Evolutionary conservation across 768 basidiomycete genomes (phyloP).

Genomic region (Trametes elegans): DNA sequence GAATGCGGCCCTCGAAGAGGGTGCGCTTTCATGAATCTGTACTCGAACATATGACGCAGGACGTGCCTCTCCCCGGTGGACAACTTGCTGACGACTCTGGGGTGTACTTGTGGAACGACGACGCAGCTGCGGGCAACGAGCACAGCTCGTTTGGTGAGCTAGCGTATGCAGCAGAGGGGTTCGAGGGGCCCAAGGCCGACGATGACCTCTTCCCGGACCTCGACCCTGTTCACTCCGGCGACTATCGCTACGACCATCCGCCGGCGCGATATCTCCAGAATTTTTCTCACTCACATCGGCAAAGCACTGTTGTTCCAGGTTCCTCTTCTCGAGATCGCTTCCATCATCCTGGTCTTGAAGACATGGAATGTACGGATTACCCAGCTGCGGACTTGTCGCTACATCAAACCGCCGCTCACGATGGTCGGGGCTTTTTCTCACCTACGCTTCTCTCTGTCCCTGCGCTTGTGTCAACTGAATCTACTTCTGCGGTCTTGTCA

Average conservation of each 20-base stretch:
- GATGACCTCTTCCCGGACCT: slow-evolving; percentile 24
- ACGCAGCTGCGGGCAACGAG: background rate
- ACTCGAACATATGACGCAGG: background rate
- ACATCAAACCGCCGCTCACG: background rate
- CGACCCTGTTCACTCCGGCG: slow-evolving; percentile 17
- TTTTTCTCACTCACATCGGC: background rate
- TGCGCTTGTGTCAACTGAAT: background rate
- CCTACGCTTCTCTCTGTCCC: background rate
- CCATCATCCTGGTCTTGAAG: background rate
- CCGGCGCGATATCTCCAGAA: background rate
- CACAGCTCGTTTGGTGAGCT: slow-evolving; percentile 13
- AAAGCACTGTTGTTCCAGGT: background rate
- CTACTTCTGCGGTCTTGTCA: background rate
- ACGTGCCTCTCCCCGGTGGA: background rate
- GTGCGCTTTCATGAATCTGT: background rate
- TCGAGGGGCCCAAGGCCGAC: slow-evolving; percentile 20
- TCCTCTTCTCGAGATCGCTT: background rate
- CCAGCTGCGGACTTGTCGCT: background rate
- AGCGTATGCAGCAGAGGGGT: slow-evolving; percentile 22
- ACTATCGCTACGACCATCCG: background rate
- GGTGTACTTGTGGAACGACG: slow-evolving; percentile 5
- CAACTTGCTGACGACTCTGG: slow-evolving; percentile 21
- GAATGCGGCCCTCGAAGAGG: slow-evolving; percentile 8
- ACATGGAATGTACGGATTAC: background rate
- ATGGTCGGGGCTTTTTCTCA: background rate